Percentiles rank a stretch among this genome's conserved stretches.
Evolutionary conservation across 2,329 filamentous ascomycete genomes (phyloP).

Genomic region (Fusarium xyrophilum): DNA sequence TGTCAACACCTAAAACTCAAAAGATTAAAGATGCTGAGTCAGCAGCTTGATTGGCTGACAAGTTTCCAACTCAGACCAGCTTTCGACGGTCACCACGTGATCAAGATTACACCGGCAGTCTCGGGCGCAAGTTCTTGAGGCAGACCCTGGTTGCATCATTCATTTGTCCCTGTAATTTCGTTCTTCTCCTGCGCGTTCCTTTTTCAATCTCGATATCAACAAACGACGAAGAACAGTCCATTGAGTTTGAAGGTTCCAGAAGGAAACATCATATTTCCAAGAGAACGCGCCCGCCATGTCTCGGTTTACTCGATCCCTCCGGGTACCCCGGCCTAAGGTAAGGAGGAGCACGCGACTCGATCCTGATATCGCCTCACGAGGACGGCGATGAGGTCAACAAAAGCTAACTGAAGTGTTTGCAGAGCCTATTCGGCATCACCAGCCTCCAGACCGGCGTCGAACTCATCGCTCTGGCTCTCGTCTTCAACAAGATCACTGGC

Average conservation of each 20-base stretch:
- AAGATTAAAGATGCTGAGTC: constrained; percentile 2
- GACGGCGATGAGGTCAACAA: not conserved
- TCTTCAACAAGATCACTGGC: constrained; percentile 92
- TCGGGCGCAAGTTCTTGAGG: constrained; percentile 25
- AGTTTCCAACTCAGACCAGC: not conserved
- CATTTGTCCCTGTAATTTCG: constrained; percentile 24
- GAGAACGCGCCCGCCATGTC: constrained; percentile 42
- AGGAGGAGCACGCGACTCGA: constrained; percentile 29
- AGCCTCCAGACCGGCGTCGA: constrained; percentile 86
- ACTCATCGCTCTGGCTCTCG: constrained; percentile 79
- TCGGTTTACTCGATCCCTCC: constrained; percentile 49
- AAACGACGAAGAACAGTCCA: not conserved
- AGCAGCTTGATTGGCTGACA: constrained; percentile 19
- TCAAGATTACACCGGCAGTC: constrained; percentile 29
- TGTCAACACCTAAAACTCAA: not conserved
- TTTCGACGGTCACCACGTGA: constrained; percentile 20
- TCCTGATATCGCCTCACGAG: constrained; percentile 1
- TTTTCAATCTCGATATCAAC: constrained; percentile 8
- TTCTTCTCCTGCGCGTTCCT: constrained; percentile 17
- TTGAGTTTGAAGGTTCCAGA: not conserved
- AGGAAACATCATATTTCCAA: constrained; percentile 4
- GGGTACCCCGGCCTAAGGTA: constrained; percentile 52
- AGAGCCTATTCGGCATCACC: constrained; percentile 88
- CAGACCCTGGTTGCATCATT: constrained; percentile 41
- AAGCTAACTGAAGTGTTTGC: constrained; percentile 30